phyloP scores from a whole-genome alignment of 192 early-diverging fungal species.

The Borealophlyctis nickersoniae region DNA sequence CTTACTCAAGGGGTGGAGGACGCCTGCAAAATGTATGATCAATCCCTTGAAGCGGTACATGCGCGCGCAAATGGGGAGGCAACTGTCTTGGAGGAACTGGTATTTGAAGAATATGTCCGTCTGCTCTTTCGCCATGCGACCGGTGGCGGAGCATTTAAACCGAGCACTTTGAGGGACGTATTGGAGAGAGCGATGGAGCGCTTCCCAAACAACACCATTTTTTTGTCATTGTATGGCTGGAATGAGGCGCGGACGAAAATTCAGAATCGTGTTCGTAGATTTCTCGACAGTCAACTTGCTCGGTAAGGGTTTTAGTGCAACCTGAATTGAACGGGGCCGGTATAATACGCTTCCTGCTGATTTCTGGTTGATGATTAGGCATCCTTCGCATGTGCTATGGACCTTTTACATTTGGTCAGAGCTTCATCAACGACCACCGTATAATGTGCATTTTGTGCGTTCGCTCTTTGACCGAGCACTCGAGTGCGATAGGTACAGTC shows the following conservation, averaged over 20 bases:
- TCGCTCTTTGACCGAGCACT: constrained; percentile 57
- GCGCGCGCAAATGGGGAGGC: neutral
- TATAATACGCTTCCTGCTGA: no score
- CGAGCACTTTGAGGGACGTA: constrained; percentile 40
- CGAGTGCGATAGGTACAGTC: constrained; percentile 31
- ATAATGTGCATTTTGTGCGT: constrained; percentile 53
- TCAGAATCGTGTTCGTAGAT: constrained; percentile 51
- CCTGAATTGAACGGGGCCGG: no score
- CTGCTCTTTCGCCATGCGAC: constrained; percentile 21
- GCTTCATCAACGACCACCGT: constrained; percentile 47
- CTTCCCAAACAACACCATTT: constrained; percentile 56
- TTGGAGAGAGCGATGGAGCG: constrained; percentile 40
- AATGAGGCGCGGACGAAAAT: constrained; percentile 61
- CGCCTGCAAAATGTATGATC: constrained; percentile 13
- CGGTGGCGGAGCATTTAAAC: constrained; percentile 35
- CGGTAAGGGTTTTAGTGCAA: no score
- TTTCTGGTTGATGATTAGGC: no score
- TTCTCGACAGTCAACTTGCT: no score
- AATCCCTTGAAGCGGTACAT: constrained; percentile 10
- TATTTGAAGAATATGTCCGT: constrained; percentile 22
- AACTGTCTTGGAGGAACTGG: constrained; percentile 21
- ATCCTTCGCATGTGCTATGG: constrained; percentile 55
- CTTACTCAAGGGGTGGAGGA: constrained; percentile 19
- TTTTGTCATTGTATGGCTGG: constrained; percentile 54
- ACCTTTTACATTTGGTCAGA: constrained; percentile 55